phyloP scores from a whole-genome alignment of 345 rosid genomes.

The Salix viminalis region DNA sequence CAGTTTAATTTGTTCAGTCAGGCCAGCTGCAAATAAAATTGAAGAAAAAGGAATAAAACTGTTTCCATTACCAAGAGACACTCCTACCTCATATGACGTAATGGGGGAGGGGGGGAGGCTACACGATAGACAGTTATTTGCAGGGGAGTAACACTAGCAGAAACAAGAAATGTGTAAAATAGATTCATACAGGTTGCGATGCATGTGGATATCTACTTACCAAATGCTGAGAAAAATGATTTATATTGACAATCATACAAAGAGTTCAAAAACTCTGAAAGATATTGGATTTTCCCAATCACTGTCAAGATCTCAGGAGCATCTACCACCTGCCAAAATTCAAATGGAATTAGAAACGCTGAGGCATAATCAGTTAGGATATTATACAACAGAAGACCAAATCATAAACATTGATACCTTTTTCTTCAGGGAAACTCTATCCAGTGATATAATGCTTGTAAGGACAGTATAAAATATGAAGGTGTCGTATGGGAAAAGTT shows the following conservation, averaged over 20 bases:
- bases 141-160: neutral
- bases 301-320: slow-evolving; percentile 99
- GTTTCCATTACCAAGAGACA: neutral
- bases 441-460: slow-evolving; percentile 88
- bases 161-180: neutral
- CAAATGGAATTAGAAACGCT: neutral
- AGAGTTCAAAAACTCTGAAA: slow-evolving; percentile 90
- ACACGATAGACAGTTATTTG: neutral
- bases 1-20: slow-evolving; percentile 79
- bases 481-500: slow-evolving; percentile 88
- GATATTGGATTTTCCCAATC: slow-evolving; percentile 83
- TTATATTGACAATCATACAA: slow-evolving; percentile 90
- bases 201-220: slow-evolving; percentile 38
- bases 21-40: slow-evolving; percentile 54
- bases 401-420: slow-evolving; percentile 50
- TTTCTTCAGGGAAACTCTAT: slow-evolving; percentile 93
- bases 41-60: slow-evolving; percentile 1
- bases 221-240: slow-evolving; percentile 86
- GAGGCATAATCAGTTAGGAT: neutral
- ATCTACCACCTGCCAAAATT: slow-evolving; percentile 74
- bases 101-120: neutral
- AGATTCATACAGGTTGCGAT: neutral
- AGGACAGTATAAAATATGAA: slow-evolving; percentile 95
- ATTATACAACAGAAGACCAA: neutral
- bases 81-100: neutral